Evolutionary conservation across 1,139 yeast species (phyloP), one percentile per base, ranked within the genome.

Genomic region (Magnusiomyces fungicola): DNA sequence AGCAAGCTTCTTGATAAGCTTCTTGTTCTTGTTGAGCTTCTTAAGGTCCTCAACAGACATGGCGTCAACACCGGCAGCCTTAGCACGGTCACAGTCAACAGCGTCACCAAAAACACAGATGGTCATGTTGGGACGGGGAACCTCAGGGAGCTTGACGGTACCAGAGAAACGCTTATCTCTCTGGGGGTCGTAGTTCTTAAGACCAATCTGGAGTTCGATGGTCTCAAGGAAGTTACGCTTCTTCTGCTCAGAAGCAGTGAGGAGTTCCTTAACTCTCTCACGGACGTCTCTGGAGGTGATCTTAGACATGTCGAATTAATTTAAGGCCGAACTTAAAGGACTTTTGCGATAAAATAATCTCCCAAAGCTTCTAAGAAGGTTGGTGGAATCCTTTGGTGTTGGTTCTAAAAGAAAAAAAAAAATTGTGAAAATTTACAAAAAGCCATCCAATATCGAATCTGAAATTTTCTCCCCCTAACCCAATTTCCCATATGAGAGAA

Each of bases 101-200:
- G 98, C 98, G 75, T 94, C 98, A 84, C 98, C 99, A 69, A 94
- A 92, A 73, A 94, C 89, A 80, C 98, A 94, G 80, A 94, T 78
- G 78, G 97, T 87, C 97, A 94, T 88, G 96, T 92, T 92, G 79
- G 99, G 99, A 83, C 99, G 94, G 80, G 98, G 98, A 65, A 95
- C 96, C 73, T 83, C 83, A 72, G 99, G 99, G 70, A 94, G 83
- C 80, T 84, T 92, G 80, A 94, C 84, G 71, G 97, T 73, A 81
- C 99, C 99, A 74, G 97, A 90, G 97, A 94, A 94, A 88, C 99
- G 97, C 92, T 94, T 94, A 79, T 94, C 99, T 86, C 99, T 90
- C 82, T 94, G 98, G 73, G 99, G 97, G 77, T 94, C 99, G 80
- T 94, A 94, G 95, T 92, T 92, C 92, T 94, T 94, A 71, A 94